A percentile compares a stretch with the other conserved stretches of the same genome.
These are phyloP conservation scores for Brassica hybrid DNA, from an alignment of 441 rosid genomes.

Conservation along the genomic window DNA sequence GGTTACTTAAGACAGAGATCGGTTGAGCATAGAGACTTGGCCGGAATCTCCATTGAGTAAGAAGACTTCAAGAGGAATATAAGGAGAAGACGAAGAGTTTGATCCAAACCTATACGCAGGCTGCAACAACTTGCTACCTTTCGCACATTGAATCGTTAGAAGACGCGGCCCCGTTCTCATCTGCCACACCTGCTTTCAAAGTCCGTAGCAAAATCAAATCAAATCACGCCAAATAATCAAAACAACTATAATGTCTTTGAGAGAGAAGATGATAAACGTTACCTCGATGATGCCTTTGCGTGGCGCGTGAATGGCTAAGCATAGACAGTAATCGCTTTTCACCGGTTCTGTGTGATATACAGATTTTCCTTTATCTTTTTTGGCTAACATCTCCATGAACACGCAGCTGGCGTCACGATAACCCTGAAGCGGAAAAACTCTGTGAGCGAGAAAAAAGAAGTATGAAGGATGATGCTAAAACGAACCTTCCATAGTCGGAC, in stretches of 20 bases:
- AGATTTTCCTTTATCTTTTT: conserved; percentile 55
- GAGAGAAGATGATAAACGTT: conserved; percentile 10
- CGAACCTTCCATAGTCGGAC: conserved; percentile 96
- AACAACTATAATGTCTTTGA: background rate
- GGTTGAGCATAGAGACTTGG: conserved; percentile 74
- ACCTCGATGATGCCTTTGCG: conserved; percentile 96
- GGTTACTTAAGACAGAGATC: conserved; percentile 51
- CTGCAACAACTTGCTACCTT: conserved; percentile 81
- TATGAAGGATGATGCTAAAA: conserved; percentile 17
- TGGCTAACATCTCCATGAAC: conserved; percentile 89
- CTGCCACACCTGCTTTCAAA: conserved; percentile 80
- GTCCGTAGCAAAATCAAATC: background rate
- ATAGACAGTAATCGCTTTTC: conserved; percentile 90
- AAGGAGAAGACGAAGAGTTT: conserved; percentile 65
- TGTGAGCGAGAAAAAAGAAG: background rate
- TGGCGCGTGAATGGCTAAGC: conserved; percentile 97
- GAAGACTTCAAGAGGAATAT: conserved; percentile 81
- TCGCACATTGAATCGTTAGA: conserved; percentile 67
- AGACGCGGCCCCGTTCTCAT: conserved; percentile 95
- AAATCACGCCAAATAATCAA: background rate
- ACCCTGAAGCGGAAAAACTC: conserved; percentile 53
- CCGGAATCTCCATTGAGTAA: conserved; percentile 91
- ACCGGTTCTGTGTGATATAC: conserved; percentile 57
- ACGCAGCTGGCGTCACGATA: conserved; percentile 97
- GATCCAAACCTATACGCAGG: conserved; percentile 87